Conservation (phyloP, 1,284 basidiomycete species). For the Rugosomyces carneus region DNA sequence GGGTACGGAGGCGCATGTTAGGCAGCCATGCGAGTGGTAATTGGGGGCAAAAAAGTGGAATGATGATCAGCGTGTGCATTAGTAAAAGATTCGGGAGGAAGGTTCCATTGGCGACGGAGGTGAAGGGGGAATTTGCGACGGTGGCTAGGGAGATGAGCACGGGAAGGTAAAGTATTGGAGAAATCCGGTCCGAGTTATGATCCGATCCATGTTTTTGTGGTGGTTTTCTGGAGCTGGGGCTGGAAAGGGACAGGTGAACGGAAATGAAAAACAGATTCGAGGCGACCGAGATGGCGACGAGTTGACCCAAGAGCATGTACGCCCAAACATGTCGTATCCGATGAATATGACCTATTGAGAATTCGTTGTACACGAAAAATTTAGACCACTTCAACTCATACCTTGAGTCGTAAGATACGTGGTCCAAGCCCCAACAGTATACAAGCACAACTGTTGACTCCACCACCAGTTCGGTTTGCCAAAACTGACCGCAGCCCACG, state of each 20-base stretch:
- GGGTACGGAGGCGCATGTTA: slow-evolving; percentile 19
- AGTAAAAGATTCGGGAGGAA: slow-evolving; percentile 58
- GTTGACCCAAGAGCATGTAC: slow-evolving; percentile 72
- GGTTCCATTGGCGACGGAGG: slow-evolving; percentile 28
- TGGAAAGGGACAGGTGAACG: slow-evolving; percentile 34
- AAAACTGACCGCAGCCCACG: slow-evolving; percentile 32
- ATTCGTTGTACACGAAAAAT: neutral
- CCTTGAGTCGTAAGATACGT: slow-evolving; percentile 54
- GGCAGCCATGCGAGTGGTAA: slow-evolving; percentile 11
- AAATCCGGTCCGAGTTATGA: slow-evolving; percentile 5
- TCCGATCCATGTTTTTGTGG: slow-evolving; percentile 8
- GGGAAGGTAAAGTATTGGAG: slow-evolving; percentile 35
- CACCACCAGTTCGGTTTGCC: slow-evolving; percentile 63
- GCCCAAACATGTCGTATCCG: slow-evolving; percentile 55
- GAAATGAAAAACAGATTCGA: slow-evolving; percentile 62
- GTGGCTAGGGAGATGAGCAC: slow-evolving; percentile 44
- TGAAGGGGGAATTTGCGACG: slow-evolving; percentile 44
- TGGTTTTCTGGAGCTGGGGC: slow-evolving; percentile 10
- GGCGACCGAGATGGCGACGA: slow-evolving; percentile 70
- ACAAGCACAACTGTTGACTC: slow-evolving; percentile 67
- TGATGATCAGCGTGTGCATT: slow-evolving; percentile 56
- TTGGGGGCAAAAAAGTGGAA: slow-evolving; percentile 41
- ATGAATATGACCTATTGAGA: slow-evolving; percentile 35
- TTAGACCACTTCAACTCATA: slow-evolving; percentile 22
- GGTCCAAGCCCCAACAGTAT: slow-evolving; percentile 61